Percentiles rank a stretch among this genome's conserved stretches.
Evolutionary conservation across 805 yeast species (phyloP).

Genomic region (Starmerella bacillaris): DNA sequence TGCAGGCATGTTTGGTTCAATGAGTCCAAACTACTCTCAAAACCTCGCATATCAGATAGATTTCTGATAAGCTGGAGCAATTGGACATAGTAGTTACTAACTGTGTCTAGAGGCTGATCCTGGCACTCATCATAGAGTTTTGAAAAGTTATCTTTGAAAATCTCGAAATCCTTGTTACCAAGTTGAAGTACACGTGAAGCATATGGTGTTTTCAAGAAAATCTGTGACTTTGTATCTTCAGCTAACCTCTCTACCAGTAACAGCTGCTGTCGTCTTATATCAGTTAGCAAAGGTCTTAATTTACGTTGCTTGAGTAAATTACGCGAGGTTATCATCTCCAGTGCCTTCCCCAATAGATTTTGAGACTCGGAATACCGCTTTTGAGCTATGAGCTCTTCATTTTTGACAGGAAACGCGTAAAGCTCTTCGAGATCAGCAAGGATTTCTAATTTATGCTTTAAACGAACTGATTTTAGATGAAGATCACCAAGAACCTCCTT

Average conservation of each 20-base stretch:
- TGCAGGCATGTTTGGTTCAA: slow-evolving; percentile 1
- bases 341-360: slow-evolving; percentile 31
- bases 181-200: slow-evolving; percentile 13
- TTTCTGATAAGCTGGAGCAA: slow-evolving; percentile 37
- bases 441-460: slow-evolving; percentile 51
- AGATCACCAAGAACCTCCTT: slow-evolving; percentile 44
- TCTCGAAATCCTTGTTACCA: slow-evolving; percentile 6
- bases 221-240: slow-evolving; percentile 56
- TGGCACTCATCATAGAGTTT: slow-evolving; percentile 5
- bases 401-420: slow-evolving; percentile 37
- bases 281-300: slow-evolving; percentile 20
- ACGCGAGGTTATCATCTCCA: slow-evolving; percentile 21
- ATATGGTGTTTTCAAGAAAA: slow-evolving; percentile 38
- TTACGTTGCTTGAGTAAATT: slow-evolving; percentile 20
- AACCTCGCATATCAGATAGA: slow-evolving; percentile 31
- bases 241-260: slow-evolving; percentile 48
- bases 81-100: slow-evolving; percentile 35
- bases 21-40: slow-evolving; percentile 5
- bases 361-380: slow-evolving; percentile 54
- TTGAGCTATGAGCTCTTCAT: slow-evolving; percentile 52
- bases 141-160: slow-evolving; percentile 8
- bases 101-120: slow-evolving; percentile 10
- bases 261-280: slow-evolving; percentile 24
- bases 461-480: slow-evolving; percentile 41
- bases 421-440: slow-evolving; percentile 49